Evolutionary conservation across 139 green algal species (phyloP).

Genomic region (Auxenochlorella protothecoides): DNA sequence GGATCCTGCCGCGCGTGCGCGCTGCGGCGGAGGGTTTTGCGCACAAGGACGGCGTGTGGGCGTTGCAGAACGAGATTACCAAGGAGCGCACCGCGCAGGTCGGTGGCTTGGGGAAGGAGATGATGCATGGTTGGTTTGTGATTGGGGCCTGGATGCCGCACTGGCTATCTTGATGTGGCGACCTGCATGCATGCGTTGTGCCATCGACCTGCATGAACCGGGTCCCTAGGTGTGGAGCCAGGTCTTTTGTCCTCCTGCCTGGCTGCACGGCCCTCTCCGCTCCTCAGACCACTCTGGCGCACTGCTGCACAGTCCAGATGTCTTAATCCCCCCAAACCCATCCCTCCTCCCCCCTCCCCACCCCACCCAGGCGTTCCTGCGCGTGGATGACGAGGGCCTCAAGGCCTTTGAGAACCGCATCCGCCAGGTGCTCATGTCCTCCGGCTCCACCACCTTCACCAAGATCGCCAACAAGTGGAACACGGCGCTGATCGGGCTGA

Average conservation of each 20-base stretch:
- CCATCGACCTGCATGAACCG: no score
- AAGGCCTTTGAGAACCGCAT: slow-evolving; percentile 95
- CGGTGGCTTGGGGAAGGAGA: not conserved
- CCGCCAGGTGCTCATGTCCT: slow-evolving; percentile 96
- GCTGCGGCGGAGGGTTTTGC: slow-evolving; percentile 82
- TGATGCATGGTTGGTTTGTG: no score
- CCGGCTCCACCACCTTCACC: slow-evolving; percentile 95
- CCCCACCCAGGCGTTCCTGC: slow-evolving; percentile 70
- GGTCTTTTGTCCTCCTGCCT: no score
- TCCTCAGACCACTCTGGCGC: no score
- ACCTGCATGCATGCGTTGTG: no score
- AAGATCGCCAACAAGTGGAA: slow-evolving; percentile 99
- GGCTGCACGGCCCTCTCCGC: no score
- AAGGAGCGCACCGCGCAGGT: slow-evolving; percentile 93
- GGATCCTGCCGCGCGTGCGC: slow-evolving; percentile 93
- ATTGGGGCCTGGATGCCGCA: no score
- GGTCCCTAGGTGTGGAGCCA: no score
- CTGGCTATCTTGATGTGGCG: no score
- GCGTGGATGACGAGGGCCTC: slow-evolving; percentile 94
- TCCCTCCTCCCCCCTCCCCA: not conserved
- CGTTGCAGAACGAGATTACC: slow-evolving; percentile 84
- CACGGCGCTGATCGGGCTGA: slow-evolving; percentile 95
- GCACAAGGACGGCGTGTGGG: slow-evolving; percentile 95
- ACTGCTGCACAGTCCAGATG: no score
- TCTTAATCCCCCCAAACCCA: no score